Base-by-base conservation (phyloP, 164 flowering plant species). In the Magnolia kwangsiensis region DNA sequence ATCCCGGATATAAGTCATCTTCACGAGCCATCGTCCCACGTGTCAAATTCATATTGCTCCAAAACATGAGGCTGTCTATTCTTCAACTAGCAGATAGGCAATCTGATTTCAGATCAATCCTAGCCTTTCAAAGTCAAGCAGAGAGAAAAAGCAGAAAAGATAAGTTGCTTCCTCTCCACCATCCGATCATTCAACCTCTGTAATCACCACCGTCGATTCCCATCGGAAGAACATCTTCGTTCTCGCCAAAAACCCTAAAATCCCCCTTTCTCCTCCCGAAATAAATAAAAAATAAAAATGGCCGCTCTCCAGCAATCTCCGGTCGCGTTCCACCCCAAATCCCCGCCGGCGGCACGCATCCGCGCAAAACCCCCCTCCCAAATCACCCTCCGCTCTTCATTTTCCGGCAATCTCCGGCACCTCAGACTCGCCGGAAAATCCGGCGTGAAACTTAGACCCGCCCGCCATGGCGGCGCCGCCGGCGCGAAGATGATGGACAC, bases 401-500 rank as follows among this genome's bases (percentile, higher is more conserved):
- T 24, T 86, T 89, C 59, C 90, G 84, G 69, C 89, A 83, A 67
- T 76, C 88, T 14, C 82, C 90, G 59, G 74, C 85, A 76, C 84
- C 76, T 83, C 77, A 77, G 74, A 71, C 78, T 79, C 79, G 11
- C 79, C 51, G 51, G 14, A 51, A 81, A 78, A 24, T 69, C 67
- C 71, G 49, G 73, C 76, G 27, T 20, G 37, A 81, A 74, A 21
- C 51, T 68, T 77, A 71, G 61, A 55, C 27, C 19, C 68, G 76
- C 80, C 70, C 70, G 83, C 66, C 83, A 80, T 11, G 59, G 64
- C 71, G 86, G 88, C 5, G 87, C 87, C 16, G 59, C 63, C 72
- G 86, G 88, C 7, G 86, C 87, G 23, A 81, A 71, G 19, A 89
- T 88, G 96, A 71, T 77, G 37, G 89, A 82, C 72, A 24, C 86